Conservation (phyloP, 2,329 filamentous ascomycete species). For the Xylaria sp. region DNA sequence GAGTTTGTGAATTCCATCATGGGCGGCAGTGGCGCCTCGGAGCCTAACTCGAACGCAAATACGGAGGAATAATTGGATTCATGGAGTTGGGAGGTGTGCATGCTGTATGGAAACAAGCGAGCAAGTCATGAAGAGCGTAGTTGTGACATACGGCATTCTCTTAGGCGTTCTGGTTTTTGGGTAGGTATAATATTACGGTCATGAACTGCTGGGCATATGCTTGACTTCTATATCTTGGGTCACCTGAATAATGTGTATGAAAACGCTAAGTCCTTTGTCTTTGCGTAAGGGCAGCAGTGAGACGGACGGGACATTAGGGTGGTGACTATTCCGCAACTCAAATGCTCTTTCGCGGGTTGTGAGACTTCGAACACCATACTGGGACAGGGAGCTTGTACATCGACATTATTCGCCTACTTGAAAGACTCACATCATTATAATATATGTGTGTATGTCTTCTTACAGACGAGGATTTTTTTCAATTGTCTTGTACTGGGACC, state of each 20-base stretch:
- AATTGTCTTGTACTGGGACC: neutral
- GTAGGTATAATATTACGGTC: neutral
- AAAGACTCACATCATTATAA: neutral
- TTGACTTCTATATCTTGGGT: neutral
- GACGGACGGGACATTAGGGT: neutral
- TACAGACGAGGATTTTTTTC: neutral
- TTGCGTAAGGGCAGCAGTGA: neutral
- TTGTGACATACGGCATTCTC: neutral
- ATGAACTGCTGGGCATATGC: neutral
- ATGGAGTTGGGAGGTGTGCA: conserved; percentile 14
- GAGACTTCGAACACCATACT: neutral
- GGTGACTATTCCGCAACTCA: neutral
- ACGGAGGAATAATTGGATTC: conserved; percentile 39
- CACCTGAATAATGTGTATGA: neutral
- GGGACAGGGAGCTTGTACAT: too few relatives aligned
- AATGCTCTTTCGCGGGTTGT: neutral
- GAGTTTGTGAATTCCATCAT: conserved; percentile 82
- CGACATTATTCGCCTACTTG: neutral
- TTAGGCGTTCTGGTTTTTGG: conserved; percentile 13
- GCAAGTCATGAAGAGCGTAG: neutral
- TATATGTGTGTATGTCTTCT: neutral
- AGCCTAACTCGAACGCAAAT: conserved; percentile 7
- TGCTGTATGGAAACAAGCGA: neutral
- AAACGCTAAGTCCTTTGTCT: neutral
- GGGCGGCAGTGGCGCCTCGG: conserved; percentile 51